phyloP scores from a whole-genome alignment of 371 early-diverging fungal species.

The Polyrhizophydium stewartii region DNA sequence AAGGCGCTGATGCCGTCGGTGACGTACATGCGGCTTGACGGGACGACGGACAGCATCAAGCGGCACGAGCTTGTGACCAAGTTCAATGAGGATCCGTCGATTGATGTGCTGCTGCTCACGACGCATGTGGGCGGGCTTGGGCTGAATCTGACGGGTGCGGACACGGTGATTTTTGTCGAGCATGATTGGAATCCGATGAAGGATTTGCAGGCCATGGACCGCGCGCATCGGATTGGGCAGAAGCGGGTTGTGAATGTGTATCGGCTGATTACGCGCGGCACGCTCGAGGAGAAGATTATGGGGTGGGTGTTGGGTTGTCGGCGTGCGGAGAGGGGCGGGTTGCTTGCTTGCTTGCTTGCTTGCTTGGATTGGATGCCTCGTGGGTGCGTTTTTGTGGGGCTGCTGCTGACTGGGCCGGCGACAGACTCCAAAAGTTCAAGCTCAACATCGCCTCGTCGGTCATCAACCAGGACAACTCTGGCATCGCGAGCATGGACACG shows the following conservation, averaged over 20 bases:
- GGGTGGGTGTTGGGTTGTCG: conserved; percentile 98
- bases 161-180: conserved; percentile 99
- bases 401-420: too few species aligned
- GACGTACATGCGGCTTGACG: conserved; percentile 95
- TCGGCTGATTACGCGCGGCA: conserved; percentile 95
- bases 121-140: conserved; percentile 99
- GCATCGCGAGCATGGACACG: conserved; percentile 89
- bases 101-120: conserved; percentile 92
- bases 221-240: conserved; percentile 98
- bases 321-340: too few species aligned
- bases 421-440: conserved; percentile 98
- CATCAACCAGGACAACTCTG: conserved; percentile 96
- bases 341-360: too few species aligned
- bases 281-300: conserved; percentile 98
- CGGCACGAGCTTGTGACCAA: conserved; percentile 89
- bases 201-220: conserved; percentile 95
- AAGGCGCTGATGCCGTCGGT: conserved; percentile 79
- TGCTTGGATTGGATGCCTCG: too few species aligned
- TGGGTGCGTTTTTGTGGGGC: too few species aligned
- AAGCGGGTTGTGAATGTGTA: conserved; percentile 98
- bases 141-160: conserved; percentile 98
- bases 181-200: conserved; percentile 99
- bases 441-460: conserved; percentile 96
- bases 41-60: conserved; percentile 75
- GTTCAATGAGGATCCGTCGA: conserved; percentile 96